These are phyloP conservation scores for Linderniella brevidens DNA, from an alignment of 257 asterid genomes.

Conservation along the genomic window DNA sequence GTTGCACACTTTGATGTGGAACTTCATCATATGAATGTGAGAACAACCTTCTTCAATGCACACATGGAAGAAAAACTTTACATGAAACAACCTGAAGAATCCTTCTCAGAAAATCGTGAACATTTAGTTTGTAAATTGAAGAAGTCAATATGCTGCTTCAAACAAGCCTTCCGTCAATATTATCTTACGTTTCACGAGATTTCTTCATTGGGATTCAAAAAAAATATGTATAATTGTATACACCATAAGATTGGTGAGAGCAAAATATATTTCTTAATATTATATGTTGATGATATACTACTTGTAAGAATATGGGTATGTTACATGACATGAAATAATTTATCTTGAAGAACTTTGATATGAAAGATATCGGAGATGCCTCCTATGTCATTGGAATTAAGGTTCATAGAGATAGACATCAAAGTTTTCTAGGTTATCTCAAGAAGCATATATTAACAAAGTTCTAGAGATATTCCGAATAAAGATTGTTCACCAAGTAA, in stretches of 20 bases:
- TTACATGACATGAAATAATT: neutral
- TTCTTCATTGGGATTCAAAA: neutral
- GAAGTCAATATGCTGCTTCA: neutral
- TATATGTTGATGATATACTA: neutral
- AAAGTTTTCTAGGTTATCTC: neutral
- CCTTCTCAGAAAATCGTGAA: neutral
- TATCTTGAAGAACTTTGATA: neutral
- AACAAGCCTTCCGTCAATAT: slow-evolving; percentile 1
- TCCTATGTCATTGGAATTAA: no score
- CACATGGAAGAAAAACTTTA: neutral
- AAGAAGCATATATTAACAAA: slow-evolving; percentile 1
- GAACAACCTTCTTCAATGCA: neutral
- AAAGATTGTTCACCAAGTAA: neutral
- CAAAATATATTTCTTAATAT: neutral
- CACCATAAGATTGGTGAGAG: neutral
- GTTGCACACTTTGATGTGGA: neutral
- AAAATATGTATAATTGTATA: neutral
- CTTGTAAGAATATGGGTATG: neutral
- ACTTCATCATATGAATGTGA: neutral
- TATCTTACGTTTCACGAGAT: neutral
- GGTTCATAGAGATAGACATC: neutral
- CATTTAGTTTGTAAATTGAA: neutral
- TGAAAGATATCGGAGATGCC: no score
- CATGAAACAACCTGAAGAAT: neutral
- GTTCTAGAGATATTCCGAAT: neutral